These are phyloP conservation scores for Lachnellula cervina DNA, from an alignment of 2,329 filamentous ascomycete genomes.

Conservation along the genomic window DNA sequence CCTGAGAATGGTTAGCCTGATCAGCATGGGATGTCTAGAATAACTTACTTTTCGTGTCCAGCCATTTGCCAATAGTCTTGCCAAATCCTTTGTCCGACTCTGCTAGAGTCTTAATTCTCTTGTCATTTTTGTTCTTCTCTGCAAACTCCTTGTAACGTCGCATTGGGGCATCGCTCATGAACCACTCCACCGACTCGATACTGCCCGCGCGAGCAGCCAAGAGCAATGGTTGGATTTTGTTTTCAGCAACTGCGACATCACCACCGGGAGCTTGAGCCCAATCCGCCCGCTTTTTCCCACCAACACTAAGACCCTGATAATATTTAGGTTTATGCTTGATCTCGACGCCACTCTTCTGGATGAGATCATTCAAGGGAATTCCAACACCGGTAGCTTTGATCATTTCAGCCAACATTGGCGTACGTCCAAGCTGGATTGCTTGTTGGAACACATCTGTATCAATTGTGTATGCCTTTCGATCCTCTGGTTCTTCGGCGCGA, in stretches of 20 bases:
- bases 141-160: constrained; percentile 66
- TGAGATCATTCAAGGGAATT: constrained; percentile 62
- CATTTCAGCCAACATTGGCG: constrained; percentile 55
- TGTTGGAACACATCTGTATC: constrained; percentile 35
- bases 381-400: constrained; percentile 64
- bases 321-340: constrained; percentile 60
- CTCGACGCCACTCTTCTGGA: constrained; percentile 60
- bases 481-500: constrained; percentile 22
- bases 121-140: constrained; percentile 55
- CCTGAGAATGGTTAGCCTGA: constrained; percentile 36
- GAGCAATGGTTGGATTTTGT: constrained; percentile 54
- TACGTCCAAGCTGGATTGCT: constrained; percentile 46
- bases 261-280: constrained; percentile 67
- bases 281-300: constrained; percentile 67
- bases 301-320: constrained; percentile 73
- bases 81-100: constrained; percentile 59
- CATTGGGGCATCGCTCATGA: constrained; percentile 65
- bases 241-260: constrained; percentile 37
- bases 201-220: constrained; percentile 52
- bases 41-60: constrained; percentile 52
- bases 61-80: constrained; percentile 56
- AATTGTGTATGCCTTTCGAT: constrained; percentile 27
- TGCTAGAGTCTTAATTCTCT: constrained; percentile 56
- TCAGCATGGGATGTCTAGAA: neutral
- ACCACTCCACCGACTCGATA: constrained; percentile 70